Conservation (phyloP, 1,139 yeast species). For the Taphrina sp. region DNA sequence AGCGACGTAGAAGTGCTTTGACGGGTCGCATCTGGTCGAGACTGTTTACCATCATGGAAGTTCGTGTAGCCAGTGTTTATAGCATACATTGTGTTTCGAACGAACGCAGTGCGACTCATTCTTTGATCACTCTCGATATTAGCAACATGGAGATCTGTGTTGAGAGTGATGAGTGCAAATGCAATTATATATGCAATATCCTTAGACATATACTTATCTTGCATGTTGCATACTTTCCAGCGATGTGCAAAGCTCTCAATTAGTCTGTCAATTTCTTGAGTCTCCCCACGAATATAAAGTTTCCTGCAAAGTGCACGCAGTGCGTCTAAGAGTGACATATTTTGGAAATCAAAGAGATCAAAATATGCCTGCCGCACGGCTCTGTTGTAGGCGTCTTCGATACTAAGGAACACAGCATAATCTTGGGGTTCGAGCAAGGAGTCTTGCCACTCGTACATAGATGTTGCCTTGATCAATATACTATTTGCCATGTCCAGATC, state of each 20-base stretch:
- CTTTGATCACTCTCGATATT: slow-evolving; percentile 41
- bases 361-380: slow-evolving; percentile 41
- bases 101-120: slow-evolving; percentile 45
- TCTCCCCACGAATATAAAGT: slow-evolving; percentile 74
- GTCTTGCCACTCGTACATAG: slow-evolving; percentile 13
- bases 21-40: neutral
- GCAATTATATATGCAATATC: slow-evolving; percentile 70
- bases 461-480: slow-evolving; percentile 2
- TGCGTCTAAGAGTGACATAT: slow-evolving; percentile 48
- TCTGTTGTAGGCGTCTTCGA: slow-evolving; percentile 4
- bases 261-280: slow-evolving; percentile 76
- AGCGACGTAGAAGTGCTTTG: too few species aligned
- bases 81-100: slow-evolving; percentile 39
- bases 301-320: slow-evolving; percentile 62
- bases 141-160: slow-evolving; percentile 48
- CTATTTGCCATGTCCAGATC: too few species aligned
- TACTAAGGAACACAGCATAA: slow-evolving; percentile 23
- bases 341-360: slow-evolving; percentile 43
- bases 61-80: slow-evolving; percentile 3
- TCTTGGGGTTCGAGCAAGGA: slow-evolving; percentile 6
- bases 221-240: slow-evolving; percentile 49
- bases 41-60: neutral
- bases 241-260: slow-evolving; percentile 67
- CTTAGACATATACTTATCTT: slow-evolving; percentile 4
- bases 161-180: slow-evolving; percentile 69